phyloP scores from a whole-genome alignment of 2,329 filamentous ascomycete genomes.

The Byssothecium circinans region DNA sequence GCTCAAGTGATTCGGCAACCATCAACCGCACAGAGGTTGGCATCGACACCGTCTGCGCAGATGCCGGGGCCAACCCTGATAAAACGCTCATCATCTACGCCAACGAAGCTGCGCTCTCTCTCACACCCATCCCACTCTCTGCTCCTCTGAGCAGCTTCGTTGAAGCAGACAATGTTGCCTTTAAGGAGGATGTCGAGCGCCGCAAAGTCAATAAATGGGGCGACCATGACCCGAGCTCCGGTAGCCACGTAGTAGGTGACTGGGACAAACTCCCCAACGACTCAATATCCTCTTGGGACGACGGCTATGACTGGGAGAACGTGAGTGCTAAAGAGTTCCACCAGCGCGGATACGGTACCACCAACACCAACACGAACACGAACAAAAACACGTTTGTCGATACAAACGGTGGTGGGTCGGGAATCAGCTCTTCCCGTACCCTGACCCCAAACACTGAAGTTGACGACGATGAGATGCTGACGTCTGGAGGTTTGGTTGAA shows the following conservation, averaged over 20 bases:
- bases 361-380: not conserved
- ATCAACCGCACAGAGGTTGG: conserved; percentile 44
- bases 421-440: conserved; percentile 26
- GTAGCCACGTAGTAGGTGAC: conserved; percentile 8
- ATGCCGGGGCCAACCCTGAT: conserved; percentile 55
- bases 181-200: conserved; percentile 32
- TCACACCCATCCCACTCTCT: conserved; percentile 21
- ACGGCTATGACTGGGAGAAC: conserved; percentile 21
- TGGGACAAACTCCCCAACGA: conserved; percentile 17
- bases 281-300: not conserved
- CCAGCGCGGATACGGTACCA: conserved; percentile 15
- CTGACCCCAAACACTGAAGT: conserved; percentile 40
- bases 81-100: conserved; percentile 63
- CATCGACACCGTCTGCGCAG: conserved; percentile 57
- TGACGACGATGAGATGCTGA: conserved; percentile 19
- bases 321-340: conserved; percentile 25
- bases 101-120: conserved; percentile 46
- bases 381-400: not conserved
- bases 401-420: not conserved
- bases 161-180: conserved; percentile 51
- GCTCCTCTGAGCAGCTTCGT: conserved; percentile 47
- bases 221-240: conserved; percentile 1
- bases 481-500: conserved; percentile 19
- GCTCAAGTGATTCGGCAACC: conserved; percentile 14
- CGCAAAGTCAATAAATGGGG: conserved; percentile 21